Conservation (phyloP, 495 filamentous ascomycete species). For the Darksidea phi region DNA sequence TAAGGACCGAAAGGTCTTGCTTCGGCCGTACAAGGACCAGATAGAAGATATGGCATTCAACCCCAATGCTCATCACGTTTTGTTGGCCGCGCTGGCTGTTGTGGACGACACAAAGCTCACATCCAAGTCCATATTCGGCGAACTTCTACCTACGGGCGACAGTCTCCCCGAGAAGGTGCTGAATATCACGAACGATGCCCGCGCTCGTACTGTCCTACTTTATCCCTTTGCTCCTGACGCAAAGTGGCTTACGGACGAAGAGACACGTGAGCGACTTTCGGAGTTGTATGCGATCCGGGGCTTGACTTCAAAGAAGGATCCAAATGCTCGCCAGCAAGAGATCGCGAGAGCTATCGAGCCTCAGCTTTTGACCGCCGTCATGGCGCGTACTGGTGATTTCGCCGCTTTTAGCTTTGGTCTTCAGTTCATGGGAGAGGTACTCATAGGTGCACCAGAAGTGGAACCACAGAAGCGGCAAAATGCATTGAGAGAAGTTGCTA, state of each 20-base stretch:
- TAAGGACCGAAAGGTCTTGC: conserved; percentile 87
- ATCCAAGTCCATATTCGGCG: conserved; percentile 79
- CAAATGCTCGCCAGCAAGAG: conserved; percentile 70
- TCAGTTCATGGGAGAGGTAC: conserved; percentile 78
- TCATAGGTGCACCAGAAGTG: conserved; percentile 64
- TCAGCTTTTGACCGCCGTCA: conserved; percentile 68
- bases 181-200: conserved; percentile 62
- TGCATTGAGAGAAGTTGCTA: conserved; percentile 70
- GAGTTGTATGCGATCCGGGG: conserved; percentile 56
- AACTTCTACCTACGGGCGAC: conserved; percentile 60
- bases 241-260: conserved; percentile 61
- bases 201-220: conserved; percentile 74
- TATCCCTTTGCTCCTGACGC: conserved; percentile 76
- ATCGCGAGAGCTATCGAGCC: conserved; percentile 67
- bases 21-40: conserved; percentile 82
- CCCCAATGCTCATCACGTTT: conserved; percentile 70
- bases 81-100: conserved; percentile 82
- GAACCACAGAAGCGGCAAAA: conserved; percentile 56
- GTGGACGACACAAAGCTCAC: conserved; percentile 89
- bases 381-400: conserved; percentile 62
- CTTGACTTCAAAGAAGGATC: conserved; percentile 77
- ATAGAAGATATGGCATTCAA: conserved; percentile 80
- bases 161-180: conserved; percentile 61
- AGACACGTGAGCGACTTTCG: conserved; percentile 44
- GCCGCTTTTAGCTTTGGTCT: conserved; percentile 76